Evolutionary conservation across 2,329 filamentous ascomycete genomes (phyloP), one percentile per base, ranked within the genome.

Genomic region (Didymosphaeria variabile): DNA sequence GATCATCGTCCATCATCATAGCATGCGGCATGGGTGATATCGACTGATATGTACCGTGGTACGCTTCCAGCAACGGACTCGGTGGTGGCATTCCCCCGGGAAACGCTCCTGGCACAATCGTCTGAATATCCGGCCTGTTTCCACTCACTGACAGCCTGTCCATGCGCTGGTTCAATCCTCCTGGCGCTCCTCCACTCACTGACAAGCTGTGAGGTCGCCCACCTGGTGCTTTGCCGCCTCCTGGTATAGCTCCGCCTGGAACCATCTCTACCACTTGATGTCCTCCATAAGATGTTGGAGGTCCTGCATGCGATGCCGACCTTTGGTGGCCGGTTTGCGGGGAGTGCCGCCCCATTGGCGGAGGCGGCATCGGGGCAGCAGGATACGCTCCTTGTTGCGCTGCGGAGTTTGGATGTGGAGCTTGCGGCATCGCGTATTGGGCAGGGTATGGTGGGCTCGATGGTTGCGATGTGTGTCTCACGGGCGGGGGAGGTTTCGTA

Each of bases 1-100:
- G 83, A 38, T 85, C 82, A 32, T 83, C 78, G 51, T 82, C 72
- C 26, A 94, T 82, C 69, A 87, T 82, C 60, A 87, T 81, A 0
- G 94, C 92, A 0, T 93, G 93, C 0, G 94, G 94, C 92, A 97
- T 97, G 0, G 94, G 94, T 0, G 94, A 97, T 70, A 96, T 91
- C 60, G 92, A 92, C 78, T 98, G 94, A 71, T 97, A 98, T 0
- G 94, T 97, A 42, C 94, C 94, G 64, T 90, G 91, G 79, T 98
- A 98, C 0, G 95, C 90, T 79, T 98, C 94, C 1, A 97, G 87
- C 53, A 98, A 83, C 0, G 94, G 95, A 64, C 93, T 97, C 0
- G 88, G 88, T 0, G 93, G 92, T 1, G 92, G 86, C 47, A 84
- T 75, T 36, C 73, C 64, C 21, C 76, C 64, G n/a, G 60, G 64